Base-by-base conservation (phyloP, 192 early-diverging fungal genomes). In the Powellomyces hirtus region DNA sequence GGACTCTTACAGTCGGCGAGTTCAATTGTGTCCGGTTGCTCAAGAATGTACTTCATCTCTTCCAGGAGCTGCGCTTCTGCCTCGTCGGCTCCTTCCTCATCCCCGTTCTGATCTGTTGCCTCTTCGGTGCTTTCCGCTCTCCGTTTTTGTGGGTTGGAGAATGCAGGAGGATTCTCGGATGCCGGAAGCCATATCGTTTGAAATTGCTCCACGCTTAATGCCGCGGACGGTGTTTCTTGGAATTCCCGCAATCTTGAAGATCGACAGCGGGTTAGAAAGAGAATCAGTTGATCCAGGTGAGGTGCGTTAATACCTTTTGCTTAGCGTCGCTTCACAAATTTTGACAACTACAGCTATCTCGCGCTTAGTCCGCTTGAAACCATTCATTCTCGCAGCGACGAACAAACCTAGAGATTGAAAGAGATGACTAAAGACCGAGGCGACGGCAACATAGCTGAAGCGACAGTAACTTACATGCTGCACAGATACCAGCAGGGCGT, bases 401-500 rank as follows among this genome's bases (percentile, higher is more conserved):
- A 92, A 82, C 33, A 98, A 70, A 63, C 64, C 78, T 79, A 40
- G 22, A 44, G 33, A 44, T 22, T n/a, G 4, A n/a, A n/a, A n/a
- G n/a, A n/a, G n/a, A n/a, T n/a, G n/a, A n/a, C n/a, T n/a, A 60
- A 18, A 37, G n/a, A n/a, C n/a, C 11, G 11, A 31, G 20, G 34
- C 29, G 24, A 71, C n/a, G n/a, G 58, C 59, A 26, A n/a, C 22
- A n/a, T n/a, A n/a, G n/a, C n/a, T n/a, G n/a, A n/a, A n/a, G n/a
- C n/a, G n/a, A n/a, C n/a, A n/a, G 40, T n/a, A 35, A 61, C 74
- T 50, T 51, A 77, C 91, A 89, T 2, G 94, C 95, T 7, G 93
- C 96, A 78, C 96, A 98, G 29, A 98, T 93, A 50, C 96, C 96
- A 13, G 93, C 85, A 4, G 95, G 95, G 3, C 92, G 85, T 57